Conservation (phyloP, 2,329 filamentous ascomycete species). For the Byssothecium circinans region DNA sequence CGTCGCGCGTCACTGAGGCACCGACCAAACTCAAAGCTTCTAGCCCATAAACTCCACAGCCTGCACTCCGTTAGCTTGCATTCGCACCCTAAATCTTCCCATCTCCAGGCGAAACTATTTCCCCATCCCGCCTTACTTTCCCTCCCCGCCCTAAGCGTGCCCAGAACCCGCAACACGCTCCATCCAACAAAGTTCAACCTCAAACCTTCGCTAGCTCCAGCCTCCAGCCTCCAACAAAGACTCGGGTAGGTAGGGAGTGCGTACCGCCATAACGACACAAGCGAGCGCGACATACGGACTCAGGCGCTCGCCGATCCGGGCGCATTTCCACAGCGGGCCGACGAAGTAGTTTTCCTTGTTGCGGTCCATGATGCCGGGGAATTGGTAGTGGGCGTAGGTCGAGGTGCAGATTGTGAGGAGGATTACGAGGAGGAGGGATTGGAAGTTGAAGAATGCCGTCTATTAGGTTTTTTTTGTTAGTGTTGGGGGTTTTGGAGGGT, state of each 20-base stretch:
- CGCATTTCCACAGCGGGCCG: constrained; percentile 94
- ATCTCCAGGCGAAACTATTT: background rate
- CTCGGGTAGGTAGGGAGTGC: constrained; percentile 8
- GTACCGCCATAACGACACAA: constrained; percentile 89
- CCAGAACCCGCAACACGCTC: no score
- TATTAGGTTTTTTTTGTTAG: constrained; percentile 41
- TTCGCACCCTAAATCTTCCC: background rate
- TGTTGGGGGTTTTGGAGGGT: background rate
- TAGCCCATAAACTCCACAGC: constrained; percentile 33
- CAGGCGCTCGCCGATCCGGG: constrained; percentile 85
- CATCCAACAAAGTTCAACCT: no score
- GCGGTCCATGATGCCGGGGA: constrained; percentile 85
- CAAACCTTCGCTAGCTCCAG: no score
- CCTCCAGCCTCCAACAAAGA: no score
- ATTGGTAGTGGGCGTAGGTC: constrained; percentile 87
- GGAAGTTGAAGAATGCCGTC: constrained; percentile 99
- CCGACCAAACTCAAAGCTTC: constrained; percentile 11
- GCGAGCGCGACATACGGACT: constrained; percentile 95
- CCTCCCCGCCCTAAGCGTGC: no score
- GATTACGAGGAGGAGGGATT: constrained; percentile 90
- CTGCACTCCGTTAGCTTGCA: constrained; percentile 16
- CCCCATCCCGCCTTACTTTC: background rate
- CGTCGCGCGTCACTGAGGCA: no score
- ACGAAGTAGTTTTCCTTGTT: constrained; percentile 83
- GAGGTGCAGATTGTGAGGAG: constrained; percentile 95